Evolutionary conservation across 2,329 filamentous ascomycete species (phyloP).

Genomic region (Didymella glomerata): DNA sequence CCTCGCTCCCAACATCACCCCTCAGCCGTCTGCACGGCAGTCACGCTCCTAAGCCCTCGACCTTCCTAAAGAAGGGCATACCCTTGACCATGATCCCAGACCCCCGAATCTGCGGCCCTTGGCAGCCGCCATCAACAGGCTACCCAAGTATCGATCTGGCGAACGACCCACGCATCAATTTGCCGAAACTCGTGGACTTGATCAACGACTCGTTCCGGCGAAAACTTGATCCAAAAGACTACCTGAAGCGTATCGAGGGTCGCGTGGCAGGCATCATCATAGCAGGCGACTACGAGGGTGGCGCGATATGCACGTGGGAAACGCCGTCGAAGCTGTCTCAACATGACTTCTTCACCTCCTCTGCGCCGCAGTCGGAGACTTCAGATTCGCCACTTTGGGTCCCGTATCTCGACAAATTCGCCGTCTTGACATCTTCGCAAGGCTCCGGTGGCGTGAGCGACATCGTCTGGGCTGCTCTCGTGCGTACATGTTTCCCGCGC

Average conservation of each 20-base stretch:
- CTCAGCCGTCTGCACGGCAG: conserved; percentile 40
- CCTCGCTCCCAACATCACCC: conserved; percentile 75
- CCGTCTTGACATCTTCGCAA: conserved; percentile 86
- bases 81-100: conserved; percentile 85
- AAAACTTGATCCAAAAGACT: conserved; percentile 82
- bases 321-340: conserved; percentile 55
- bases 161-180: conserved; percentile 78
- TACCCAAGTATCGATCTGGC: conserved; percentile 72
- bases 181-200: conserved; percentile 80
- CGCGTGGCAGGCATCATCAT: conserved; percentile 92
- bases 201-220: conserved; percentile 94
- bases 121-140: conserved; percentile 71
- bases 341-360: not conserved
- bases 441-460: conserved; percentile 93
- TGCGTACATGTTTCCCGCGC: conserved; percentile 82
- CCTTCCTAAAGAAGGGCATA: conserved; percentile 90
- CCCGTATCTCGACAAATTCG: conserved; percentile 97
- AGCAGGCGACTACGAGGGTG: conserved; percentile 95
- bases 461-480: conserved; percentile 96
- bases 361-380: not conserved
- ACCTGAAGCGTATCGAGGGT: conserved; percentile 79
- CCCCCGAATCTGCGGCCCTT: conserved; percentile 66
- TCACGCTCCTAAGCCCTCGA: conserved; percentile 65
- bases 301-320: conserved; percentile 95
- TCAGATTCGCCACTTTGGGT: conserved; percentile 67